Evolutionary conservation across 2,329 filamentous ascomycete species (phyloP), one percentile per base, ranked within the genome.

Genomic region (Pseudogymnoascus sp.): DNA sequence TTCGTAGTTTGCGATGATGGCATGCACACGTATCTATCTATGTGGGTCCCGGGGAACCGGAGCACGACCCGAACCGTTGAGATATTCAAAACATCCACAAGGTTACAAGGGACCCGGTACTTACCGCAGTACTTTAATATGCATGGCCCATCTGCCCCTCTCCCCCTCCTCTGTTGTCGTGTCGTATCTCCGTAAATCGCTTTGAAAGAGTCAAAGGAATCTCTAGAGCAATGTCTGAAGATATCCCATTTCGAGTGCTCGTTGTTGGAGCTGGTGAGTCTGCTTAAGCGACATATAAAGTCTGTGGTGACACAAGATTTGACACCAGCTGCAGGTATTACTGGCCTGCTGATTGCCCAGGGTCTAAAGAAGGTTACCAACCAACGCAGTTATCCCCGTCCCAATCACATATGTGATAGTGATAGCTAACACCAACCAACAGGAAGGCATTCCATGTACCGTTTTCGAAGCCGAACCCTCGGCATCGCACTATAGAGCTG

Each of bases 261-360:
- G 64, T 68, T 37, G 64, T 67, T 63, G 65, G 67, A 38, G 61
- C 62, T 19, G 66, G 67, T 68, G 31, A 56, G 64, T 60, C 26
- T n/a, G 29, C 29, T 19, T 33, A 33, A 33, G 29, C 10, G 26
- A 17, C 26, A 19, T 13, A 4, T 56, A 19, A 10, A 11, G n/a
- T 53, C 29, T 19, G 26, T 4, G 3, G 60, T 60, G 46, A 29
- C 23, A 38, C 17, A 26, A 26, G 31, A n/a, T 44, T 60, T 65
- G 21, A 64, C 33, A 44, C 40, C 62, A 4, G 4, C 3, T 21
- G 7, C 62, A 78, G 77, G 76, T 15, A 75, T 74, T 46, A 77
- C 76, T 15, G 76, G 77, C 7, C 76, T 77, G 62, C 72, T 75
- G 1, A 70, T 76, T 23, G 76, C 77, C 4, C 75, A 78, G 53